A percentile compares a stretch with the other conserved stretches of the same genome.
These are phyloP conservation scores for Vaccinium myrtillus DNA, from an alignment of 148 eudicot genomes.

Conservation along the genomic window DNA sequence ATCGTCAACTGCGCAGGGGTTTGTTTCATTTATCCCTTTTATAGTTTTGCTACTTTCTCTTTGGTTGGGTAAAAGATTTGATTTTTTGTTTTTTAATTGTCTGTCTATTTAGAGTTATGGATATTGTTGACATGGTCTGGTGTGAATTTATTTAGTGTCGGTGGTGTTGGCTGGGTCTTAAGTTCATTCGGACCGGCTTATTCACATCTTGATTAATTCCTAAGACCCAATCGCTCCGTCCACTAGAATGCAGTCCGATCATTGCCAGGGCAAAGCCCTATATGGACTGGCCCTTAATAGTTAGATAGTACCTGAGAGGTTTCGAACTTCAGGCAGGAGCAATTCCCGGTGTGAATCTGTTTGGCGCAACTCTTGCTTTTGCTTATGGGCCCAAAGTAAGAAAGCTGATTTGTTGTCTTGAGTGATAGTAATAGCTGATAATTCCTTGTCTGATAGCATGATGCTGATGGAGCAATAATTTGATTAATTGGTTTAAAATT, in stretches of 20 bases:
- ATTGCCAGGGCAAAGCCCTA: too few species aligned
- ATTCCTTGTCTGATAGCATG: slow-evolving; percentile 1
- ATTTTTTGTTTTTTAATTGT: neutral
- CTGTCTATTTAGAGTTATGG: neutral
- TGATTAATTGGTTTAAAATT: neutral
- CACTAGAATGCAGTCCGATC: too few species aligned
- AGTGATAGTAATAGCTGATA: neutral
- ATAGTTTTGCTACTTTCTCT: neutral
- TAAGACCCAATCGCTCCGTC: too few species aligned
- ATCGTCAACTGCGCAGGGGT: slow-evolving; percentile 72
- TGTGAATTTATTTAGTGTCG: neutral
- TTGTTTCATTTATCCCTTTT: slow-evolving; percentile 1
- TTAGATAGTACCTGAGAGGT: too few species aligned
- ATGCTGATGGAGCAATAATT: neutral
- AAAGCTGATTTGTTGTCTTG: neutral
- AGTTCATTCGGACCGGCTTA: neutral
- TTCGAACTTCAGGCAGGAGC: too few species aligned
- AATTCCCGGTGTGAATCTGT: too few species aligned
- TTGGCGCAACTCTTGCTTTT: neutral
- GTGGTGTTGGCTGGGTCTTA: neutral
- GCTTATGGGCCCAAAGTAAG: neutral
- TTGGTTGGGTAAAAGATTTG: neutral
- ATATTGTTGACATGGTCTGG: neutral
- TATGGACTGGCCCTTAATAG: too few species aligned
- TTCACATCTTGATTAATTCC: too few species aligned